Evolutionary conservation across 805 yeast species (phyloP).

Genomic region (Sugiyamaella qingdaonensis): DNA sequence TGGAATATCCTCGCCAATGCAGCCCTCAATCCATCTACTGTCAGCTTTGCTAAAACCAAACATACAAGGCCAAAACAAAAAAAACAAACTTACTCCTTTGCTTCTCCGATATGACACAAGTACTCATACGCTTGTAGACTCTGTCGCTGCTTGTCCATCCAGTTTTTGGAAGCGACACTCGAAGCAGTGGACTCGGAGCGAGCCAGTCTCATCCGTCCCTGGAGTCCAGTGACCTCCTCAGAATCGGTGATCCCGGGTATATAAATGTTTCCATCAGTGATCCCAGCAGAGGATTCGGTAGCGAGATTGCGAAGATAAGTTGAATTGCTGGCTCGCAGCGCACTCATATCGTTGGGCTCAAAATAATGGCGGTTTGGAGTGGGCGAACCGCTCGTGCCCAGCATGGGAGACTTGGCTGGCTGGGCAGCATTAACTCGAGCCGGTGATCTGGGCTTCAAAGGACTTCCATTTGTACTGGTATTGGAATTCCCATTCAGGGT

Average conservation of each 20-base stretch:
- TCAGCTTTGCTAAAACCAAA: constrained; percentile 1
- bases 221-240: constrained; percentile 33
- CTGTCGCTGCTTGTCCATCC: constrained; percentile 42
- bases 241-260: constrained; percentile 31
- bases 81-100: constrained; percentile 49
- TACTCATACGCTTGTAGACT: constrained; percentile 63
- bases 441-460: constrained; percentile 18
- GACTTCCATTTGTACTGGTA: constrained; percentile 1
- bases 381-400: constrained; percentile 12
- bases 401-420: constrained; percentile 5
- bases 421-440: constrained; percentile 16
- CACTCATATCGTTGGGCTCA: constrained; percentile 16
- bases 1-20: constrained; percentile 55
- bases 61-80: neutral
- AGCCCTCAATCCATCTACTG: constrained; percentile 59
- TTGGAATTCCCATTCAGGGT: neutral
- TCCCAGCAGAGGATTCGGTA: constrained; percentile 6
- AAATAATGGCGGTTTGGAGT: constrained; percentile 14
- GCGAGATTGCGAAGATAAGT: constrained; percentile 26
- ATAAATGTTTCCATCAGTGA: constrained; percentile 10
- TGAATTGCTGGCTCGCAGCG: constrained; percentile 22
- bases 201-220: constrained; percentile 32
- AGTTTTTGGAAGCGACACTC: constrained; percentile 27
- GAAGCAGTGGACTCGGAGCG: constrained; percentile 25
- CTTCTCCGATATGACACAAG: constrained; percentile 73